Conservation (phyloP, 305 asterid genomes). For the Fraxinus ornus region DNA sequence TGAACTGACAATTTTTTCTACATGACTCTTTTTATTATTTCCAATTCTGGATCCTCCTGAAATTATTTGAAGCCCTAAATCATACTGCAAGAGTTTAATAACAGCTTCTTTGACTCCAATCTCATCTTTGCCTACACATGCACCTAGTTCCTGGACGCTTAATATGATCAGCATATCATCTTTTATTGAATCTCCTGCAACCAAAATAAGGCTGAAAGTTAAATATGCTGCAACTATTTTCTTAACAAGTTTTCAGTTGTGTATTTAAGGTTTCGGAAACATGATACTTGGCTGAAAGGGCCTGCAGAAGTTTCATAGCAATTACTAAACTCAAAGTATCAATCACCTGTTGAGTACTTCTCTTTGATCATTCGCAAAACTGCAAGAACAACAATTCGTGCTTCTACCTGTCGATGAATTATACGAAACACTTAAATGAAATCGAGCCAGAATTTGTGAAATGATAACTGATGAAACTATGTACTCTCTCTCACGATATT, state of each 20-base stretch:
- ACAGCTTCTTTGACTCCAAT: slow-evolving; percentile 55
- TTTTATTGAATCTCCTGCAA: slow-evolving; percentile 62
- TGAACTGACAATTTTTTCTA: slow-evolving; percentile 20
- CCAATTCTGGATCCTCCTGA: slow-evolving; percentile 35
- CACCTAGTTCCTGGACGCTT: slow-evolving; percentile 43
- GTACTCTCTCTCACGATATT: background rate
- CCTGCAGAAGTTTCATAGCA: background rate
- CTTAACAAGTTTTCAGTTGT: background rate
- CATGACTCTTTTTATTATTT: slow-evolving; percentile 21
- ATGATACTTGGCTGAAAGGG: slow-evolving; percentile 5
- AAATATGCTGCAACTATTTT: slow-evolving; percentile 11
- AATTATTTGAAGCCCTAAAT: slow-evolving; percentile 69
- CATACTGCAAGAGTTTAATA: slow-evolving; percentile 56
- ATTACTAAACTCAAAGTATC: background rate
- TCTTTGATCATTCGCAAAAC: slow-evolving; percentile 89
- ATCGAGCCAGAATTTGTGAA: slow-evolving; percentile 19
- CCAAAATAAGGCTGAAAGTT: slow-evolving; percentile 18
- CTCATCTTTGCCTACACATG: slow-evolving; percentile 28
- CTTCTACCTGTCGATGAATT: slow-evolving; percentile 67
- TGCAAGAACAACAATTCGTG: slow-evolving; percentile 87
- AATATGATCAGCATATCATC: slow-evolving; percentile 68
- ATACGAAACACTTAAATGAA: slow-evolving; percentile 18
- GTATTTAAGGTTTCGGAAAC: background rate
- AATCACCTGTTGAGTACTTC: slow-evolving; percentile 56
- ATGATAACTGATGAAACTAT: background rate